Conservation (phyloP, 352 stramenopile genomes). For the Phytophthora agathidicida region DNA sequence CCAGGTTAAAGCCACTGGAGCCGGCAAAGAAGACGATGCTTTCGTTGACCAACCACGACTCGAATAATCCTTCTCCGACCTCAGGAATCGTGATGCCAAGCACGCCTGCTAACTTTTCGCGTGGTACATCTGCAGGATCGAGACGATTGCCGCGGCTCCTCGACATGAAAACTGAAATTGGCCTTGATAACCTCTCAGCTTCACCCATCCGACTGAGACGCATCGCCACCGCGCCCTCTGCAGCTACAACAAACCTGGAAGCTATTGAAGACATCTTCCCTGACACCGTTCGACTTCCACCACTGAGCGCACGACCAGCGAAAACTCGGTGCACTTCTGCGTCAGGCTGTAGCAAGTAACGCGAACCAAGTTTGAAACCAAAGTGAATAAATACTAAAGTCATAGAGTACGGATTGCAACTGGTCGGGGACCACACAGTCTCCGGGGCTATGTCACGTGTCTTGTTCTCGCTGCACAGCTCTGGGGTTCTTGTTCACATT, state of each 20-base stretch:
- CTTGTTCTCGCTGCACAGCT: slow-evolving; percentile 7
- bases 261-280: slow-evolving; percentile 23
- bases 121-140: slow-evolving; percentile 32
- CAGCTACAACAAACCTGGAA: slow-evolving; percentile 26
- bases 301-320: slow-evolving; percentile 36
- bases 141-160: slow-evolving; percentile 28
- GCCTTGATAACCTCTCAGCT: slow-evolving; percentile 25
- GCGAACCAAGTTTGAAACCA: slow-evolving; percentile 11
- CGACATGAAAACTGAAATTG: slow-evolving; percentile 12
- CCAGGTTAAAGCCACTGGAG: slow-evolving; percentile 51
- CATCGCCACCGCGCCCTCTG: slow-evolving; percentile 48
- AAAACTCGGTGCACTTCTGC: slow-evolving; percentile 11
- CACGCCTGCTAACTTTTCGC: slow-evolving; percentile 4
- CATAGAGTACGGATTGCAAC: slow-evolving; percentile 10
- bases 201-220: slow-evolving; percentile 45
- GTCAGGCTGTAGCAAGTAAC: slow-evolving; percentile 18
- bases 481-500: slow-evolving; percentile 1
- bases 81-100: slow-evolving; percentile 14
- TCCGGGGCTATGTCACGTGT: slow-evolving; percentile 11
- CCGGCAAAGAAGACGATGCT: slow-evolving; percentile 24
- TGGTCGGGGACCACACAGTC: neutral
- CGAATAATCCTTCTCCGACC: neutral
- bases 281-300: slow-evolving; percentile 50
- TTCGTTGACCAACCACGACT: slow-evolving; percentile 28
- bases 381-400: slow-evolving; percentile 40